These are phyloP conservation scores for Tetrapisispora nanseiensis DNA, from an alignment of 805 yeast species.

Conservation along the genomic window DNA sequence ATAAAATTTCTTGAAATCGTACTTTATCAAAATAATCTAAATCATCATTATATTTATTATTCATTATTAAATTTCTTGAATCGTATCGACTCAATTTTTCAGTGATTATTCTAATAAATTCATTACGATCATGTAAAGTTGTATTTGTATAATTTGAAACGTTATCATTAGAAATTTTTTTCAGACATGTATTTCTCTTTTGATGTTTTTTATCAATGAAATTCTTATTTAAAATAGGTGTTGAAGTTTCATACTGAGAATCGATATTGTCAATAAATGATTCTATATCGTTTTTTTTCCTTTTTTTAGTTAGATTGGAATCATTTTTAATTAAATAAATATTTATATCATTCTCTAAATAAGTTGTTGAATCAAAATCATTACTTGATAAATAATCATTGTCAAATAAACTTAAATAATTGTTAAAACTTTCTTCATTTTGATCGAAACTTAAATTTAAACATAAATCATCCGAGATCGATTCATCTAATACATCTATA, in stretches of 20 bases:
- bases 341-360: too few species aligned
- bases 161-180: too few species aligned
- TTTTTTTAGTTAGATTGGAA: too few species aligned
- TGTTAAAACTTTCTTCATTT: background rate
- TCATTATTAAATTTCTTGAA: constrained; percentile 3
- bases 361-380: background rate
- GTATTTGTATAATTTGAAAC: background rate
- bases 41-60: constrained; percentile 6
- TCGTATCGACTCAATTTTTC: constrained; percentile 17
- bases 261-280: background rate
- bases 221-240: too few species aligned
- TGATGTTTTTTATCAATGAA: too few species aligned
- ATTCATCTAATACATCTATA: background rate
- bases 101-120: constrained; percentile 10
- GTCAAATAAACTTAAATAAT: background rate
- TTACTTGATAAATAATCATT: background rate
- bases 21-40: constrained; percentile 25
- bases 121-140: background rate
- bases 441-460: background rate
- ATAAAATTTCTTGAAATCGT: constrained; percentile 27
- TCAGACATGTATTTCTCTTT: too few species aligned
- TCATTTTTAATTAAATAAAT: too few species aligned
- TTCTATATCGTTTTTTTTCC: too few species aligned
- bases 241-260: background rate
- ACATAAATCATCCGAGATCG: background rate